Evolutionary conservation across 768 basidiomycete species (phyloP).

Genomic region (Saitozyma sp.): DNA sequence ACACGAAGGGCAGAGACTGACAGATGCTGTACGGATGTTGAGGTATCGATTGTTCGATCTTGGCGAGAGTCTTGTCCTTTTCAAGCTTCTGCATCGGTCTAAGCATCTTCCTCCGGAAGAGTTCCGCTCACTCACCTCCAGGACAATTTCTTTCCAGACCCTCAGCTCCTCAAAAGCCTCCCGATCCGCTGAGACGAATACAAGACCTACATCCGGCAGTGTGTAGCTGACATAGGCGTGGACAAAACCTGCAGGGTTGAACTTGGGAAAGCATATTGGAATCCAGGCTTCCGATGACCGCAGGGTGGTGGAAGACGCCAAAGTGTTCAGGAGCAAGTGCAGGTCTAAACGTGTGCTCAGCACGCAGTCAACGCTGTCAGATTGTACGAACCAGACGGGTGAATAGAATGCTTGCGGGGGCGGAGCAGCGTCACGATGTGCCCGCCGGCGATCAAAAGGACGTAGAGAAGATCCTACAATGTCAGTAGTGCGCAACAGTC

Average conservation of each 20-base stretch:
- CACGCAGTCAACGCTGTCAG: neutral
- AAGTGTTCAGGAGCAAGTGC: constrained; percentile 87
- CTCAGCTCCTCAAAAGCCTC: constrained; percentile 79
- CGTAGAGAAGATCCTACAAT: constrained; percentile 80
- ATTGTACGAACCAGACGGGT: constrained; percentile 70
- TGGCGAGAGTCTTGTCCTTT: constrained; percentile 59
- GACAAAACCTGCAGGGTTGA: constrained; percentile 82
- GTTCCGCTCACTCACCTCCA: constrained; percentile 57
- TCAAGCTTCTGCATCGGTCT: constrained; percentile 62
- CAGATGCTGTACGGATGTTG: constrained; percentile 54
- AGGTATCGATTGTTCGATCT: constrained; percentile 56
- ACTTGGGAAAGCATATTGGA: constrained; percentile 93
- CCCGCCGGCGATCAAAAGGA: constrained; percentile 75
- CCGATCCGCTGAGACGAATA: constrained; percentile 76
- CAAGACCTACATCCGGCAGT: constrained; percentile 60
- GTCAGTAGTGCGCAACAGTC: constrained; percentile 8
- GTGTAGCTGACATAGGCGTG: constrained; percentile 73
- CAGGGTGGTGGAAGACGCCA: constrained; percentile 77
- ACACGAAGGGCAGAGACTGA: constrained; percentile 8
- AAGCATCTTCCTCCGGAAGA: neutral
- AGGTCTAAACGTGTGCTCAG: constrained; percentile 62
- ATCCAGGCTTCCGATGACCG: constrained; percentile 82
- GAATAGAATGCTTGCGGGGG: constrained; percentile 90
- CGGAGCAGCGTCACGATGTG: constrained; percentile 82
- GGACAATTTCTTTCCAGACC: constrained; percentile 69